Percentiles rank a stretch among this genome's conserved stretches.
Conservation (phyloP, 2,329 filamentous ascomycete species). For the Ophiosphaerella korrae region DNA sequence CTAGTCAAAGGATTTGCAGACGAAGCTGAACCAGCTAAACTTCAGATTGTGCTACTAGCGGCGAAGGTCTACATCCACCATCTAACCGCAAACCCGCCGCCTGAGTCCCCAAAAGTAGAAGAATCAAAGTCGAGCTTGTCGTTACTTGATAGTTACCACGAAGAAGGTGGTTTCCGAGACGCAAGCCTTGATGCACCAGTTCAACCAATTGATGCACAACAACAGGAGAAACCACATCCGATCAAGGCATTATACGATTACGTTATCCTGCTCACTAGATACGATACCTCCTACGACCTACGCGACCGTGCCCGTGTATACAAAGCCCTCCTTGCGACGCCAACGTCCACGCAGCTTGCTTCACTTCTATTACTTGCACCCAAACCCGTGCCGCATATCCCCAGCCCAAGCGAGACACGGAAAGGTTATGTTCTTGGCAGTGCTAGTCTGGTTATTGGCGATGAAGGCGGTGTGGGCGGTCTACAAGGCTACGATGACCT, state of each 20-base stretch:
- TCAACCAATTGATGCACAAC: slow-evolving; percentile 18
- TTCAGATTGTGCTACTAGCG: slow-evolving; percentile 88
- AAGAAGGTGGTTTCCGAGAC: slow-evolving; percentile 45
- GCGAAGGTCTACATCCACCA: slow-evolving; percentile 97
- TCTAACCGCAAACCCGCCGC: slow-evolving; percentile 66
- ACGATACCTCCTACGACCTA: slow-evolving; percentile 93
- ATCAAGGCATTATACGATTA: slow-evolving; percentile 84
- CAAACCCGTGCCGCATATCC: slow-evolving; percentile 89
- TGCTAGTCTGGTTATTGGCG: slow-evolving; percentile 81
- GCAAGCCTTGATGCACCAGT: slow-evolving; percentile 23
- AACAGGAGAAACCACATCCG: slow-evolving; percentile 62
- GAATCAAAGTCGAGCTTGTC: slow-evolving; percentile 28
- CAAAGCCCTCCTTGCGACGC: slow-evolving; percentile 78
- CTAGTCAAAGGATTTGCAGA: slow-evolving; percentile 81
- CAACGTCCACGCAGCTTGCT: slow-evolving; percentile 78
- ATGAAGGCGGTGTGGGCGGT: slow-evolving; percentile 70
- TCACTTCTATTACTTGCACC: slow-evolving; percentile 89
- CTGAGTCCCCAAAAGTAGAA: slow-evolving; percentile 42
- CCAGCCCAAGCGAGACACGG: slow-evolving; percentile 83
- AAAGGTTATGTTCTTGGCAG: slow-evolving; percentile 81
- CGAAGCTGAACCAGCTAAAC: slow-evolving; percentile 84
- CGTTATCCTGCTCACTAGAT: slow-evolving; percentile 80
- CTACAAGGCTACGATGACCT: slow-evolving; percentile 80
- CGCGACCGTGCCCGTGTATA: slow-evolving; percentile 90
- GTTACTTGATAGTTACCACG: slow-evolving; percentile 35